Evolutionary conservation across 1,284 basidiomycete genomes (phyloP), one percentile per base, ranked within the genome.

Genomic region (Cerrena zonata): DNA sequence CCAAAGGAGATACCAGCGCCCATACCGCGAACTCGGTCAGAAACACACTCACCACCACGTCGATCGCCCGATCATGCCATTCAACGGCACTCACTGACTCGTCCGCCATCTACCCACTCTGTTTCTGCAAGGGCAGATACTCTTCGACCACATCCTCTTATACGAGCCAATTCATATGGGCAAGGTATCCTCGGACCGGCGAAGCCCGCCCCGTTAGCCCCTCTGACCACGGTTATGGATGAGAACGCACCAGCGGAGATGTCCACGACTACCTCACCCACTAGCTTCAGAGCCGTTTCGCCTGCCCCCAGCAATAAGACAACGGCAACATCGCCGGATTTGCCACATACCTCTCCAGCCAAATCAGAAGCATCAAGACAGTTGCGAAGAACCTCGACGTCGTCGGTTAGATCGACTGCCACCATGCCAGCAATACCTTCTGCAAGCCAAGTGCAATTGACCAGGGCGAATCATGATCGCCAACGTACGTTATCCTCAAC

Each of bases 81-180:
- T 38, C 65, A 66, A 49, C 61, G 69, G 41, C 59, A 65, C 30
- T 67, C 75, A 24, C 59, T 68, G 59, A 72, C 80, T n/a, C 79
- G 84, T 19, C 82, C 84, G 12, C 74, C 82, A 26, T 86, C 86
- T 3, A 76, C 69, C 18, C 79, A 83, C 60, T 84, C 84, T 19
- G 61, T 77, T 27, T 59, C 68, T 42, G 70, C 71, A 51, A 68
- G 66, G 45, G 54, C 52, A 57, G 62, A 69, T 27, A 63, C 67
- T 15, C 66, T 84, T 47, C 81, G 83, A 19, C 85, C 83, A 0
- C 86, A 89, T 61, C 86, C 86, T 5, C 74, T 89, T 47, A 86
- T 89, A 55, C 81, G 86, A 49, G 84, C 84, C 7, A 75, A 82
- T 56, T 86, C 86, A 0, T 79, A 76, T 53, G 79, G 80, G 10